These are phyloP conservation scores for Coniella vitis DNA, from an alignment of 2,329 filamentous ascomycete species.

Conservation along the genomic window DNA sequence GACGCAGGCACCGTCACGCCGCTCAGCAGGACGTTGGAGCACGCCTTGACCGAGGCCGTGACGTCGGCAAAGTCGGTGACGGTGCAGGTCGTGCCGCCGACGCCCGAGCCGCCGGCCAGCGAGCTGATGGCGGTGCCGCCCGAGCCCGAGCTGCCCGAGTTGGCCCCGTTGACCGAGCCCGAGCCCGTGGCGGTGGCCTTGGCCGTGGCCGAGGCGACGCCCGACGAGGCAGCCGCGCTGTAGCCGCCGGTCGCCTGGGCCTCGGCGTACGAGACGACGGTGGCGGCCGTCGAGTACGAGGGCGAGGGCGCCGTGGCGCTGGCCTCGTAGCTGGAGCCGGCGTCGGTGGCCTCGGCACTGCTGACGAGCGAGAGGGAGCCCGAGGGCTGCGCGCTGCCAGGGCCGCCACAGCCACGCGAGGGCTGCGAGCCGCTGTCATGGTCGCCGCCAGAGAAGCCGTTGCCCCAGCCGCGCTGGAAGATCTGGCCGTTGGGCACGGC, in stretches of 20 bases:
- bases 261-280: neutral
- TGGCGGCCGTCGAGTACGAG: constrained; percentile 1
- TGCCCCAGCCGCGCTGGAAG: constrained; percentile 8
- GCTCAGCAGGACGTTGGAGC: constrained; percentile 10
- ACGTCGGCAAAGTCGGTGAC: constrained; percentile 9
- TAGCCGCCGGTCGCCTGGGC: constrained; percentile 3
- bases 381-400: neutral
- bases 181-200: neutral
- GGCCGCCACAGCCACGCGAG: constrained; percentile 1
- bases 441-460: neutral
- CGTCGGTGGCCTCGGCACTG: neutral
- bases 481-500: constrained; percentile 2
- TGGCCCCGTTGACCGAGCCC: neutral
- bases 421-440: neutral
- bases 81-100: constrained; percentile 12
- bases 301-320: neutral
- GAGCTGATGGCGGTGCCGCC: constrained; percentile 7
- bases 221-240: too few species aligned
- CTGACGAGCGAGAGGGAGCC: too few species aligned
- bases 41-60: constrained; percentile 6
- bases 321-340: neutral
- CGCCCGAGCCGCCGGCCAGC: constrained; percentile 8
- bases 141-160: constrained; percentile 3
- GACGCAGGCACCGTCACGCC: constrained; percentile 8
- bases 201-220: neutral